Evolutionary conservation across 2,329 filamentous ascomycete genomes (phyloP).

Genomic region (Aspergillus proliferans): DNA sequence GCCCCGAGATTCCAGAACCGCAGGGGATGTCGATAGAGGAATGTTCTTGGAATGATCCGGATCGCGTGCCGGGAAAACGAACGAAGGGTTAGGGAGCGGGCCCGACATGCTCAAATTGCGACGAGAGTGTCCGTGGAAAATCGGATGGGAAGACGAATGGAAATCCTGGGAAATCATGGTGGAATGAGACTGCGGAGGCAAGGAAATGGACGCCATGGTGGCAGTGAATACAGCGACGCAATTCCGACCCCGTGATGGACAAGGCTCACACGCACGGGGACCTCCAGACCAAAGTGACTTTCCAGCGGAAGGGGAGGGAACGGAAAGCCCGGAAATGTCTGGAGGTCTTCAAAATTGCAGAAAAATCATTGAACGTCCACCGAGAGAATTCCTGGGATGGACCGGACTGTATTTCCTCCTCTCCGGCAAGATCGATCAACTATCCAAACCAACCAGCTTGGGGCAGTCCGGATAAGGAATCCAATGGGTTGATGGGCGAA

Average conservation of each 20-base stretch:
- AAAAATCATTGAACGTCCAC: slow-evolving; percentile 14
- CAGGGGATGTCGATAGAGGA: slow-evolving; percentile 38
- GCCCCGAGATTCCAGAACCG: slow-evolving; percentile 45
- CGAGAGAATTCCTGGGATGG: background rate
- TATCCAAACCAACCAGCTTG: no score
- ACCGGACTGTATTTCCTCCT: background rate
- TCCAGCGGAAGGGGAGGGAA: slow-evolving; percentile 7
- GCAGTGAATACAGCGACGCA: background rate
- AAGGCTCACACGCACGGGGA: slow-evolving; percentile 17
- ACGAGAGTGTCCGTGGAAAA: slow-evolving; percentile 16
- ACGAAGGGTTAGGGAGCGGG: slow-evolving; percentile 54
- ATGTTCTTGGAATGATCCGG: slow-evolving; percentile 26
- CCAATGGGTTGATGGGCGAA: no score
- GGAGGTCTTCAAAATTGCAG: slow-evolving; percentile 20
- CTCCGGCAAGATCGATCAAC: no score
- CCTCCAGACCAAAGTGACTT: slow-evolving; percentile 24
- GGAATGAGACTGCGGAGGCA: slow-evolving; percentile 25
- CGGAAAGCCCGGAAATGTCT: slow-evolving; percentile 19
- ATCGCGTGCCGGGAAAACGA: slow-evolving; percentile 54
- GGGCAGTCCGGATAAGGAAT: no score
- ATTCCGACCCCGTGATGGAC: slow-evolving; percentile 6
- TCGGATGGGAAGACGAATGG: slow-evolving; percentile 11
- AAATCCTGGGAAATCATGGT: slow-evolving; percentile 23
- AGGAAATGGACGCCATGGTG: slow-evolving; percentile 33
- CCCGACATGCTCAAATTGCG: slow-evolving; percentile 23